Conservation (phyloP, 2,329 filamentous ascomycete species). For the Aspergillus chevalieri region DNA sequence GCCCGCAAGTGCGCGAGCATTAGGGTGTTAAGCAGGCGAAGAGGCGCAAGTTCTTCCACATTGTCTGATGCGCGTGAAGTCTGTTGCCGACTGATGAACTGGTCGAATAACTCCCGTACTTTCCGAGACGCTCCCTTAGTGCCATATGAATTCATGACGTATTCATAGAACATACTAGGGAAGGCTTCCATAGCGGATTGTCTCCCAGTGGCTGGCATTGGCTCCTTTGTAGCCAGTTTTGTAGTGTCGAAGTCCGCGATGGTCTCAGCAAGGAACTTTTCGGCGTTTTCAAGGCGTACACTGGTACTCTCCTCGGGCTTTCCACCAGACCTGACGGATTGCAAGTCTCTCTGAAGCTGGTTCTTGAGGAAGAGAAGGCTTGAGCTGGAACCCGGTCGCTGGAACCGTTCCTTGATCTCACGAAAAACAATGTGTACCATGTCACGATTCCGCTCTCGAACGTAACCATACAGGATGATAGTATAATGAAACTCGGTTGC, state of each 20-base stretch:
- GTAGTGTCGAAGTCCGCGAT: constrained; percentile 33
- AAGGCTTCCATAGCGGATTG: constrained; percentile 37
- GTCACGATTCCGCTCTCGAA: constrained; percentile 40
- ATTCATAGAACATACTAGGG: constrained; percentile 49
- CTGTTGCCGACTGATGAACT: constrained; percentile 37
- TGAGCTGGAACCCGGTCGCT: constrained; percentile 25
- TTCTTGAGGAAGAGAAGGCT: constrained; percentile 31
- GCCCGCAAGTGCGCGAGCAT: constrained; percentile 62
- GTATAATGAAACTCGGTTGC: constrained; percentile 42
- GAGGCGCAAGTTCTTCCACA: constrained; percentile 38
- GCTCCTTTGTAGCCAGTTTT: constrained; percentile 42
- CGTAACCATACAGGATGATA: constrained; percentile 46
- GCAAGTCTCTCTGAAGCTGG: constrained; percentile 30
- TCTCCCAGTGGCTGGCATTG: constrained; percentile 25
- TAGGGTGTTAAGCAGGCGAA: constrained; percentile 55
- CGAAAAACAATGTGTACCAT: constrained; percentile 48
- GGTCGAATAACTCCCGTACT: constrained; percentile 51
- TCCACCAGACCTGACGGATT: constrained; percentile 11
- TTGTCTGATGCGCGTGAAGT: constrained; percentile 7
- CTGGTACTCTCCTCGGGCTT: constrained; percentile 6
- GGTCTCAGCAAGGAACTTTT: constrained; percentile 32
- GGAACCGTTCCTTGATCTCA: constrained; percentile 35
- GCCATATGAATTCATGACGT: constrained; percentile 52
- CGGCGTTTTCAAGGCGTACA: constrained; percentile 25
- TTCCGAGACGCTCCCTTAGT: constrained; percentile 40